phyloP scores from a whole-genome alignment of 176 grass and related monocot genomes.

The Tillandsia fasciculata region DNA sequence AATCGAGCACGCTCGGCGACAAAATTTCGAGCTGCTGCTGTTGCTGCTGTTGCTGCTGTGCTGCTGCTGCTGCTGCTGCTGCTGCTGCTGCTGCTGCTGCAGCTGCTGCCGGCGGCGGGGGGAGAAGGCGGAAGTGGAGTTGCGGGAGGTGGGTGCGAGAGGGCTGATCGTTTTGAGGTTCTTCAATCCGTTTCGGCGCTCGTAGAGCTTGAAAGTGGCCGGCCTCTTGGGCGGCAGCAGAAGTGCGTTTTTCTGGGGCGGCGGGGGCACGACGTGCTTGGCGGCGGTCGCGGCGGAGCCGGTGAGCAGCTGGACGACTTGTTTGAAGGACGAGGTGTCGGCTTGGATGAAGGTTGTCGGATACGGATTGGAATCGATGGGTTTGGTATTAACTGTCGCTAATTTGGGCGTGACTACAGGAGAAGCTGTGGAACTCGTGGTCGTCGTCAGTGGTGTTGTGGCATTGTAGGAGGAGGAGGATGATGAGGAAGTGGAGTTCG shows the following conservation, averaged over 20 bases:
- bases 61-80: not conserved
- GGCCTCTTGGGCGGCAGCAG: slow-evolving; percentile 39
- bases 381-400: not conserved
- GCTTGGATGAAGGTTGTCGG: slow-evolving; percentile 79
- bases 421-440: not conserved
- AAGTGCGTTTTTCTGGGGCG: not conserved
- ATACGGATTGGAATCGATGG: slow-evolving; percentile 38
- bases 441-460: not conserved
- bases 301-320: slow-evolving; percentile 82
- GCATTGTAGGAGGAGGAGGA: not conserved
- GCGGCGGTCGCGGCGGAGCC: slow-evolving; percentile 28
- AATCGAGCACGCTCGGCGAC: slow-evolving; percentile 67
- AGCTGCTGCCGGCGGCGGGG: no score
- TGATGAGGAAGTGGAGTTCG: not conserved
- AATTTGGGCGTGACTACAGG: not conserved
- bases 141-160: slow-evolving; percentile 15
- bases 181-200: slow-evolving; percentile 52
- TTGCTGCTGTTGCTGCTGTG: not conserved
- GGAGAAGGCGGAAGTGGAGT: not conserved
- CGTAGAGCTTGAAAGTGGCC: slow-evolving; percentile 52
- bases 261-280: slow-evolving; percentile 7
- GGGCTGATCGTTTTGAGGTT: slow-evolving; percentile 77
- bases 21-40: slow-evolving; percentile 21
- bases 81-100: not conserved
- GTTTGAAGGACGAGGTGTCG: slow-evolving; percentile 68